phyloP scores from a whole-genome alignment of 768 basidiomycete species.

The Termitomyces sp. region DNA sequence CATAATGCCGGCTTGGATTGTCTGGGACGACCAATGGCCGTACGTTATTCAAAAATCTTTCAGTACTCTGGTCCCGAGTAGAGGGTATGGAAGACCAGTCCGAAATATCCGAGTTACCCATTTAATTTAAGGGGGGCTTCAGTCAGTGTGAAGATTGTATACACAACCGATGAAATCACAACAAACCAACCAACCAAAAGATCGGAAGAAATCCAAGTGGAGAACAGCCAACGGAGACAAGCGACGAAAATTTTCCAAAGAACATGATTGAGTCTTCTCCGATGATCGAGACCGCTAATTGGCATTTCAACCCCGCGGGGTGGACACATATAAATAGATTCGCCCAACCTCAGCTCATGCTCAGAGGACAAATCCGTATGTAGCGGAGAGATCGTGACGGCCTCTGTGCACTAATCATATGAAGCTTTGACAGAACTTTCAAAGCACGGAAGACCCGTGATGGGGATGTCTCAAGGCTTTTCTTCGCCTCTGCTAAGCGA shows the following conservation, averaged over 20 bases:
- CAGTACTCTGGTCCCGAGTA: neutral
- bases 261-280: neutral
- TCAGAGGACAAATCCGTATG: neutral
- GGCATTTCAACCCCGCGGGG: neutral
- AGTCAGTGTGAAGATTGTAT: neutral
- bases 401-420: neutral
- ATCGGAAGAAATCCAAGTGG: too few species aligned
- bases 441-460: too few species aligned
- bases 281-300: neutral
- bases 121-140: neutral
- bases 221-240: neutral
- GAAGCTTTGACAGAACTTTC: too few species aligned
- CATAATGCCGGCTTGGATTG: neutral
- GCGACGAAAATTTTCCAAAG: neutral
- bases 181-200: too few species aligned
- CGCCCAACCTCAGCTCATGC: neutral
- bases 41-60: neutral
- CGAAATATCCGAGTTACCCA: neutral
- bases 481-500: neutral
- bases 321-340: neutral
- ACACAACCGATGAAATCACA: too few species aligned
- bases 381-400: neutral
- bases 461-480: neutral
- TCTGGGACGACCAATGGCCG: neutral
- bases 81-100: neutral